Percentiles rank a stretch among this genome's conserved stretches.
Conservation (phyloP, 805 yeast species). For the Saccharomycopsis sp. region DNA sequence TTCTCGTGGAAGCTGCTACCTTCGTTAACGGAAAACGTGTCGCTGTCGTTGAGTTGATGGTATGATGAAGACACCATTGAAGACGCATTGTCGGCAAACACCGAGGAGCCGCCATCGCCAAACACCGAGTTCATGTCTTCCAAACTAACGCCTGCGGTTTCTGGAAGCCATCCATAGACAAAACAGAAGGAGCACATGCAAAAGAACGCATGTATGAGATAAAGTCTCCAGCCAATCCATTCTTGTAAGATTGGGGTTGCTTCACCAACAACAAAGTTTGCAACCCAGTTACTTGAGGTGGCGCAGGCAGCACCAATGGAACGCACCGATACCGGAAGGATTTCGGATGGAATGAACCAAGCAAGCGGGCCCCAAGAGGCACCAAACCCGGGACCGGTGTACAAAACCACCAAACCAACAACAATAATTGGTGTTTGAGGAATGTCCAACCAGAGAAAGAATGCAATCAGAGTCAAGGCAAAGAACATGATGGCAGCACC, state of each 20-base stretch:
- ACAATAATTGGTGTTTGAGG: conserved; percentile 57
- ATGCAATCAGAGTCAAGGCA: conserved; percentile 56
- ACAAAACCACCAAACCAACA: conserved; percentile 66
- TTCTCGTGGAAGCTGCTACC: conserved; percentile 9
- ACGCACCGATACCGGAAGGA: conserved; percentile 73
- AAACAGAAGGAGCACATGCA: conserved; percentile 66
- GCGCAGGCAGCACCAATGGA: conserved; percentile 87
- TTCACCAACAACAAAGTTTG: conserved; percentile 87
- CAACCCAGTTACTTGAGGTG: conserved; percentile 89
- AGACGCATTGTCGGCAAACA: conserved; percentile 27
- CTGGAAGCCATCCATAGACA: conserved; percentile 72
- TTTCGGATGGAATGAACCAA: conserved; percentile 82
- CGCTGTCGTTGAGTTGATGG: conserved; percentile 24
- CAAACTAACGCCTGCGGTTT: conserved; percentile 77
- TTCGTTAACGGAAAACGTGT: conserved; percentile 19
- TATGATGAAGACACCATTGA: too few species aligned
- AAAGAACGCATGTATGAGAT: conserved; percentile 71
- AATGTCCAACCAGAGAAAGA: conserved; percentile 43
- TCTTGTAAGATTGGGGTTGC: conserved; percentile 82
- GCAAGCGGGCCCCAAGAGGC: conserved; percentile 93
- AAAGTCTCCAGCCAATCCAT: conserved; percentile 66
- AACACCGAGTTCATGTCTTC: conserved; percentile 91
- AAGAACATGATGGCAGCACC: conserved; percentile 79
- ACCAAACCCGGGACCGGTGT: conserved; percentile 74
- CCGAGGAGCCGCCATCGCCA: conserved; percentile 48